Evolutionary conservation across 768 basidiomycete species (phyloP).

Genomic region (Pisolithus tinctorius): DNA sequence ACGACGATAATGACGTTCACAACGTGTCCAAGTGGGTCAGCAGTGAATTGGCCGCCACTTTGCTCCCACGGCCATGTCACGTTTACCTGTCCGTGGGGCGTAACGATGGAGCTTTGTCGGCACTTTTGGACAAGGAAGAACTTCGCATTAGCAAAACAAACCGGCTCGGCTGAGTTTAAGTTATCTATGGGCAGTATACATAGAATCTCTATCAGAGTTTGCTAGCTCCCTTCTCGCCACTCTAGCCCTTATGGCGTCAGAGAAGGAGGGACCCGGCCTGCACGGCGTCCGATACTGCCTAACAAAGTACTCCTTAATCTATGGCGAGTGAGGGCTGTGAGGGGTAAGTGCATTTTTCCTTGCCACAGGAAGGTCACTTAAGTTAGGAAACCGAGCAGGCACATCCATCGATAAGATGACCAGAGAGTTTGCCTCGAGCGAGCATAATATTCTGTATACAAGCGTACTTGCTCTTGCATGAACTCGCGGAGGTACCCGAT

Average conservation of each 20-base stretch:
- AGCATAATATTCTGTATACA: no score
- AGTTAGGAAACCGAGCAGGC: neutral
- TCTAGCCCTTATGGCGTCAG: no score
- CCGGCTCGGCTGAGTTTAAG: neutral
- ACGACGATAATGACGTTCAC: no score
- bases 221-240: neutral
- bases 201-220: neutral
- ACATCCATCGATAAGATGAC: conserved; percentile 5
- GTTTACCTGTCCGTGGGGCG: no score
- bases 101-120: no score
- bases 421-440: no score
- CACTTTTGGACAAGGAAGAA: no score
- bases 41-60: no score
- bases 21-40: no score
- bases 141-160: neutral
- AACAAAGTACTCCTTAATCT: neutral
- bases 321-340: neutral
- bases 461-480: no score
- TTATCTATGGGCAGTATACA: neutral
- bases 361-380: neutral
- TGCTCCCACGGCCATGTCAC: no score
- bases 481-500: no score
- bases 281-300: neutral
- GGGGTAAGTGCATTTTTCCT: neutral
- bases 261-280: neutral